Base-by-base conservation (phyloP, 257 asterid genomes). In the Knoxia roxburghii region DNA sequence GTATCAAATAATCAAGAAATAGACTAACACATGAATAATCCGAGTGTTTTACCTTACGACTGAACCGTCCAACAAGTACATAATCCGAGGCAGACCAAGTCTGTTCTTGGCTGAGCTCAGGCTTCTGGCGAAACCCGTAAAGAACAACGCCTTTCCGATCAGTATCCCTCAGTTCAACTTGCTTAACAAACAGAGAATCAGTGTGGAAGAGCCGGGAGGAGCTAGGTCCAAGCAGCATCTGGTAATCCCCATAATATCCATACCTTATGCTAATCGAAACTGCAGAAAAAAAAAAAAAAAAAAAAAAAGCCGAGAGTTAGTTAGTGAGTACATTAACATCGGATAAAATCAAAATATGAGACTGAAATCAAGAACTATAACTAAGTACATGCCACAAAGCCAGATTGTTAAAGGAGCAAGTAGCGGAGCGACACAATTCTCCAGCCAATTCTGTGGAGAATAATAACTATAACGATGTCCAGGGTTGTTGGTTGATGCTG, bases 171-270 rank as follows among this genome's bases (percentile, higher is more conserved):
- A 48, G 66, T 12, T 68, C 66, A 33, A 52, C 72, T 51, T 55
- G 72, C 58, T 70, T 69, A 45, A 74, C 75, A 20, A 54, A 68
- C 61, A 68, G 29, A 40, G 69, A 55, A 58, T 32, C 66, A 29
- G 27, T 61, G 24, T 26, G 17, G n/a, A 72, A 56, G 32, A 73
- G 43, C 52, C 61, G 66, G 9, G 61, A 61, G 15, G 69, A 53
- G 64, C 66, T 43, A 43, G 78, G 78, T 52, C 70, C 73, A 29
- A 73, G 70, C 40, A 53, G 51, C 48, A 73, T 53, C 9, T 61
- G 10, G 68, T 45, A 54, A 45, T 61, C 61, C 8, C 78, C 73
- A 54, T 54, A 73, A 27, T 39, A 64, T 29, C 73, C 69, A 5
- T 52, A 61, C 32, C 65, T 43, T 37, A 61, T 7, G 33, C 52